Evolutionary conservation across 352 stramenopile genomes (phyloP).

Genomic region (Globisporangium alternatum): DNA sequence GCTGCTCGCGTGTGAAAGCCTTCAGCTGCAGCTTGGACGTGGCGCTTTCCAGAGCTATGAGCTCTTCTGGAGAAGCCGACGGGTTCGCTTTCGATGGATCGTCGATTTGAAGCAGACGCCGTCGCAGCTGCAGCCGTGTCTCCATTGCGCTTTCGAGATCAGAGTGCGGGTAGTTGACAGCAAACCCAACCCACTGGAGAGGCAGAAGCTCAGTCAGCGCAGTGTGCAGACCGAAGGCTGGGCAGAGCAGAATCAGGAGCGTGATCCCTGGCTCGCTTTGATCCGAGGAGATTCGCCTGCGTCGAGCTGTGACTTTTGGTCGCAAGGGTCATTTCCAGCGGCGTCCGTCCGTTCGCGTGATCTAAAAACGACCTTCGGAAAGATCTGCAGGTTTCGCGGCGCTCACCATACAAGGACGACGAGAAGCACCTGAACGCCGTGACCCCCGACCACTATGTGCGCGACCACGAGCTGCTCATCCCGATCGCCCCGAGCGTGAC

Average conservation of each 20-base stretch:
- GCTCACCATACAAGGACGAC: conserved; percentile 3
- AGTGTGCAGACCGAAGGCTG: not conserved
- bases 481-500: not conserved
- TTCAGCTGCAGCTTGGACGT: not conserved
- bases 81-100: not conserved
- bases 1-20: not conserved
- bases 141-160: conserved; percentile 21
- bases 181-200: not conserved
- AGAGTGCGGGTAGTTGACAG: not conserved
- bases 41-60: not conserved
- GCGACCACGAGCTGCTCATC: conserved; percentile 5
- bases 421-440: not conserved
- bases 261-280: too few relatives aligned
- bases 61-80: not conserved
- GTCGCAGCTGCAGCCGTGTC: conserved; percentile 34
- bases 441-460: not conserved
- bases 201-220: not conserved
- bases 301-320: too few relatives aligned
- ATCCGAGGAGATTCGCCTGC: too few relatives aligned
- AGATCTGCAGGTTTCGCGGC: too few relatives aligned
- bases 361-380: too few relatives aligned
- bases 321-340: too few relatives aligned
- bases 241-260: too few relatives aligned
- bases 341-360: too few relatives aligned
- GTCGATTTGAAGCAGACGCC: conserved; percentile 43